Base-by-base conservation (phyloP, 768 basidiomycete species). In the Tulasnella sp. region DNA sequence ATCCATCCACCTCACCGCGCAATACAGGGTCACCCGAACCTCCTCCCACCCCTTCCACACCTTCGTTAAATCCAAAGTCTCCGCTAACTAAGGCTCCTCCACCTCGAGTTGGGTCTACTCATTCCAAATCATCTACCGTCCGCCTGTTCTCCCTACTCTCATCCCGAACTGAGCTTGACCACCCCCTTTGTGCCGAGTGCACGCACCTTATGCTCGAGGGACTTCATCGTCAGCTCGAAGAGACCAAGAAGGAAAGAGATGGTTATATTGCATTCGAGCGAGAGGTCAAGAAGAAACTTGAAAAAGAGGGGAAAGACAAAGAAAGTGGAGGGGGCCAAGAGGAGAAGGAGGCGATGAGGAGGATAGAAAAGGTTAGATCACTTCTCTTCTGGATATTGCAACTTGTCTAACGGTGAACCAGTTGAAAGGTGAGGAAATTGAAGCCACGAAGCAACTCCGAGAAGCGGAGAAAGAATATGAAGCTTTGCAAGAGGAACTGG, bases 181-280 rank as follows among this genome's bases (percentile, higher is more conserved):
- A 98, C 84, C 98, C 98, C 7, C 88, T 99, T 10, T 99, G 98
- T 85, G 91, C 93, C 0, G 97, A 99, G 83, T 99, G 98, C 85
- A 95, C 96, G 3, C 92, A 94, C 83, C 89, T 93, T 73, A 86
- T 99, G 44, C 89, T 97, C 40, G 87, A 87, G 1, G 90, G 90
- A 36, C 89, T 99, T 42, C 91, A 93, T 82, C 89, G 89, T 71
- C 92, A 95, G 83, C 88, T 97, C 21, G 95, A 97, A 79, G 96
- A 98, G 86, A 93, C 93, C 3, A 94, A 92, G 86, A 93, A 92
- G 84, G 96, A 98, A 84, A 87, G 96, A 80, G 96, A 98, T 82
- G 95, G 95, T 0, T 98, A 97, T 84, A 91, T 95, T 81, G 94
- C 94, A 0, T 98, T 97, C 83, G 96, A 97, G 85, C 92, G 92